Percentiles rank a stretch among this genome's conserved stretches.
Evolutionary conservation across 257 asterid species (phyloP).

Genomic region (Misopates orontium): DNA sequence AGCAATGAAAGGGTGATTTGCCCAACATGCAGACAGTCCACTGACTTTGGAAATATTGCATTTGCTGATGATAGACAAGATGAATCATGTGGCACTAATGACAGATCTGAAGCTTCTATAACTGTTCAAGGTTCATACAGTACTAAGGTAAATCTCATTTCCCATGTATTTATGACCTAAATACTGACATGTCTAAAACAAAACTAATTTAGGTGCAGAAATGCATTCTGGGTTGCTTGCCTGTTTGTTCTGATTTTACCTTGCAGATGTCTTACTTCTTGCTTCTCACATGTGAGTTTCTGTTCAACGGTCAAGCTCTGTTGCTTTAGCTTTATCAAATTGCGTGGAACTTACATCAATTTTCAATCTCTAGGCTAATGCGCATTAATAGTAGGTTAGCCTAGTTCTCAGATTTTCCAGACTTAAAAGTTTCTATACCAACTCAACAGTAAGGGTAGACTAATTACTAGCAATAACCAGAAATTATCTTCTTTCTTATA

Average conservation of each 20-base stretch:
- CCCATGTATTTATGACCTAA: conserved; percentile 1
- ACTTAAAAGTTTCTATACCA: too few species aligned
- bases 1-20: conserved; percentile 64
- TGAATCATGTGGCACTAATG: conserved; percentile 34
- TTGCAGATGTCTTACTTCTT: not conserved
- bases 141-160: conserved; percentile 63
- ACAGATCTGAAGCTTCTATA: conserved; percentile 55
- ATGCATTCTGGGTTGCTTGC: too few species aligned
- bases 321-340: not conserved
- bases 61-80: conserved; percentile 68
- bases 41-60: conserved; percentile 83
- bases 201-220: not conserved
- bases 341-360: too few species aligned
- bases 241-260: conserved; percentile 7
- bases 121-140: conserved; percentile 89
- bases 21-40: conserved; percentile 88
- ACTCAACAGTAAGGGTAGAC: too few species aligned
- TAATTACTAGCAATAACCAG: too few species aligned
- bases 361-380: too few species aligned
- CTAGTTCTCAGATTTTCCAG: too few species aligned
- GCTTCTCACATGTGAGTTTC: conserved; percentile 2
- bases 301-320: not conserved
- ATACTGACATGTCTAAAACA: conserved; percentile 8
- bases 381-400: too few species aligned
- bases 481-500: too few species aligned